Evolutionary conservation across 1,139 yeast species (phyloP), one percentile per base, ranked within the genome.

Genomic region (Candida pseudoviswanathii): DNA sequence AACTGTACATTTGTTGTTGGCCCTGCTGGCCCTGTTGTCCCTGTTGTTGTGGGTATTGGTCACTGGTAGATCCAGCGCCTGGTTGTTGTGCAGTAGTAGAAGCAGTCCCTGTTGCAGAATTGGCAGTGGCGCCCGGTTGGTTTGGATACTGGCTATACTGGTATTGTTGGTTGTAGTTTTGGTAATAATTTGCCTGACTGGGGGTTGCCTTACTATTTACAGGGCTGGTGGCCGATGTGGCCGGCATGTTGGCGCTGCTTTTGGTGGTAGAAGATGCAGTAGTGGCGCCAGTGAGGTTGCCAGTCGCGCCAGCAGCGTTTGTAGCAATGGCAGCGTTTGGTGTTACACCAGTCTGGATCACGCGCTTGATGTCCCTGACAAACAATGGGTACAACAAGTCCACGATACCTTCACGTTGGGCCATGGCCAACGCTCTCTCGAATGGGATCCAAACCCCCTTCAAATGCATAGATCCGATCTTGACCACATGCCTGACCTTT

Each of bases 371-470:
- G 66, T 91, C 96, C 56, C 89, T 82, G 41, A 90, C 97, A 69
- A 91, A 90, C 54, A 91, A 75, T 1, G 97, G 97, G 64, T 89
- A 91, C 56, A 92, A 77, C 56, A 86, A 66, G 63, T 91, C 97
- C 39, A 87, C 90, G 53, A 92, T 90, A 43, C 89, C 86, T 68
- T 92, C 97, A 58, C 89, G 78, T 69, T 89, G 91, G 32, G 97
- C 97, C 84, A 92, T 87, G 27, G 89, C 88, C 46, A 89, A 74
- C 1, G 97, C 98, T 48, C 97, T 78, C 58, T 92, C 97, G 66
- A 91, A 91, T 0, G 98, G 97, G 56, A 92, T 91, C 98, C 98
- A 92, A 44, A 92, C 98, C 47, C 99, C 99, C 70, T 92, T 92
- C 61, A 92, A 77, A 66, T 92, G 96, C 97, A 92, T 92, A 21